Base-by-base conservation (phyloP, 2,329 filamentous ascomycete species). In the Seiridium unicorne region DNA sequence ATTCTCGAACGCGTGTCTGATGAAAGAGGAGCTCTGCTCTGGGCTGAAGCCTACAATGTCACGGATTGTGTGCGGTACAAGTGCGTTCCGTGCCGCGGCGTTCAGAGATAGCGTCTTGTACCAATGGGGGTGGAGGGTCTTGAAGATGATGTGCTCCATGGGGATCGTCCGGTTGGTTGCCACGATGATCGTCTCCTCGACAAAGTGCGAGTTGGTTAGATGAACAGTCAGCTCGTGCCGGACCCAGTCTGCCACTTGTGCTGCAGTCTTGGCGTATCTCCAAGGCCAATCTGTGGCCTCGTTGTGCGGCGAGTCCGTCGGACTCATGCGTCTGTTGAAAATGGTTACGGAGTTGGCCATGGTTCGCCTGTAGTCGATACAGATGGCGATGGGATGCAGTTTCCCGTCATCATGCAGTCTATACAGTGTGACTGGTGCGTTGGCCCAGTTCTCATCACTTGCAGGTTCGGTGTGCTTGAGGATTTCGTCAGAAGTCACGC, bases 181-280 rank as follows among this genome's bases (percentile, higher is more conserved):
- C 3, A 82, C 77, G 57, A 82, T 82, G 57, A 80, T 70, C 8
- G 74, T 73, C 67, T 82, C 80, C 67, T 83, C 80, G 36, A 83
- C 69, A 7, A 81, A 67, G 64, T 82, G 80, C 0, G 77, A 74
- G 10, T 78, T 67, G 3, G 72, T 75, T 5, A 83, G 73, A 60
- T 84, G 81, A 2, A 81, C 74, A 3, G 69, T 70, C 13, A 81
- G 62, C 65, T 83, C 79, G 61, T 84, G 81, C 4, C 76, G 72
- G 56, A 75, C 67, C 80, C 80, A 84, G 67, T 83, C 81, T 1
- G 77, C 73, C 1, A 75, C 72, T 60, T 82, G 80, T 1, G 75
- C 76, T 51, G 77, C 81, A 0, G 76, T 81, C 68, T 83, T 84
- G 26, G 81, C 81, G 64, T 82, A 83, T 49, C 81, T 70, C 81